A percentile compares a stretch with the other conserved stretches of the same genome.
These are phyloP conservation scores for Thielaviopsis musarum DNA, from an alignment of 2,329 filamentous ascomycete genomes.

Conservation along the genomic window DNA sequence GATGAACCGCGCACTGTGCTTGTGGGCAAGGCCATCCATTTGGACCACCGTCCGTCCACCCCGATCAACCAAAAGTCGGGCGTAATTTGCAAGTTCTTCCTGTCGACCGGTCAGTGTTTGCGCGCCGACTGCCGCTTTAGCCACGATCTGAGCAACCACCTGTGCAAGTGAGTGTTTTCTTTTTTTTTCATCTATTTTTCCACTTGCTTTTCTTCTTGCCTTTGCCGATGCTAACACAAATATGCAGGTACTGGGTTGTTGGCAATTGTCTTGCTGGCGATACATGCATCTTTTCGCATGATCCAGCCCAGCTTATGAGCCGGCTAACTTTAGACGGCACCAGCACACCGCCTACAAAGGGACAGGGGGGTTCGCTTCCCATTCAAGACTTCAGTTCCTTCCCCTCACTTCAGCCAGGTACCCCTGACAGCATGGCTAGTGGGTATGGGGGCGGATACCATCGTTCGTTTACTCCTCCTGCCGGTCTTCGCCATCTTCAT, in stretches of 20 bases:
- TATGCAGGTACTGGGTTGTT: slow-evolving; percentile 73
- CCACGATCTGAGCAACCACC: slow-evolving; percentile 84
- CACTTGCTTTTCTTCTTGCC: slow-evolving; percentile 2
- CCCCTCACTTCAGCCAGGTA: slow-evolving; percentile 50
- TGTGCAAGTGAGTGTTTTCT: slow-evolving; percentile 72
- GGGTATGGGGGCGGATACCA: slow-evolving; percentile 28
- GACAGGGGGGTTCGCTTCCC: slow-evolving; percentile 49
- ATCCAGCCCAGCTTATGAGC: slow-evolving; percentile 72
- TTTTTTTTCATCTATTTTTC: slow-evolving; percentile 10
- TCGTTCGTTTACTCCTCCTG: slow-evolving; percentile 45
- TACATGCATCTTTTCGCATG: slow-evolving; percentile 93
- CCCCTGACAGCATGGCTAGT: slow-evolving; percentile 36
- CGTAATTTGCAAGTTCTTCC: slow-evolving; percentile 92
- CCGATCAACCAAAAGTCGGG: slow-evolving; percentile 66
- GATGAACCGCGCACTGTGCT: slow-evolving; percentile 51
- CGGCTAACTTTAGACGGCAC: slow-evolving; percentile 59
- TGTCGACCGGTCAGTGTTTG: slow-evolving; percentile 88
- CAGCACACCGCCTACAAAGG: slow-evolving; percentile 40
- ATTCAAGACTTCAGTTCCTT: slow-evolving; percentile 76
- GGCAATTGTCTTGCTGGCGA: slow-evolving; percentile 89
- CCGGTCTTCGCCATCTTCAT: slow-evolving; percentile 50
- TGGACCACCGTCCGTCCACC: slow-evolving; percentile 57
- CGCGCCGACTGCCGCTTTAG: slow-evolving; percentile 94
- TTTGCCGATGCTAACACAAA: slow-evolving; percentile 14
- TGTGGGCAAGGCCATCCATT: slow-evolving; percentile 78